A percentile compares a stretch with the other conserved stretches of the same genome.
These are phyloP conservation scores for Aspergillus cejpii DNA, from an alignment of 2,329 filamentous ascomycete genomes.

Conservation along the genomic window DNA sequence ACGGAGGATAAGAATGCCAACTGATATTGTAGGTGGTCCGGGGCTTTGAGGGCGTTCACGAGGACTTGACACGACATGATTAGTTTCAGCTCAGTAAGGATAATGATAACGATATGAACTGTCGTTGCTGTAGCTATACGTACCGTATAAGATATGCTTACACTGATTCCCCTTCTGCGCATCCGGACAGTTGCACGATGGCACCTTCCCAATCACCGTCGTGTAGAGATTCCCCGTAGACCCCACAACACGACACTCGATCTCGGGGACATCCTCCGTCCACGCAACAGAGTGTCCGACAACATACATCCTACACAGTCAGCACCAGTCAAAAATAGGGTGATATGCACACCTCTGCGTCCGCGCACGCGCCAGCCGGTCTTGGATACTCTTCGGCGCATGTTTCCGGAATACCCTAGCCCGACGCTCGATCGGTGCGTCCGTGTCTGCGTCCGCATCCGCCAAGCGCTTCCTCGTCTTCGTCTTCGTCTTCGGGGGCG, in stretches of 20 bases:
- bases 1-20: slow-evolving; percentile 51
- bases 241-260: slow-evolving; percentile 53
- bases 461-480: slow-evolving; percentile 12
- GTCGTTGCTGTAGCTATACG: slow-evolving; percentile 8
- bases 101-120: neutral
- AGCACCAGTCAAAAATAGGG: no score
- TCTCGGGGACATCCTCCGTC: slow-evolving; percentile 42
- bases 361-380: slow-evolving; percentile 44
- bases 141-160: slow-evolving; percentile 57
- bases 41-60: slow-evolving; percentile 52
- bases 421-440: slow-evolving; percentile 32
- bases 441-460: slow-evolving; percentile 13
- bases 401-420: slow-evolving; percentile 37
- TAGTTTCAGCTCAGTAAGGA: slow-evolving; percentile 3
- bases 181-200: slow-evolving; percentile 52
- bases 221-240: slow-evolving; percentile 58
- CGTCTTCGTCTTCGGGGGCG: neutral
- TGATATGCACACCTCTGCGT: slow-evolving; percentile 41
- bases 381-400: slow-evolving; percentile 43
- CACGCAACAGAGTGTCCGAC: slow-evolving; percentile 45
- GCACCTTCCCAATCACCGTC: slow-evolving; percentile 48
- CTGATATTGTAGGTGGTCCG: slow-evolving; percentile 52
- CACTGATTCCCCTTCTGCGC: slow-evolving; percentile 52
- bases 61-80: slow-evolving; percentile 42
- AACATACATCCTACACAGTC: slow-evolving; percentile 56